Evolutionary conservation across 495 filamentous ascomycete species (phyloP).

Genomic region (Daldinia vernicosa): DNA sequence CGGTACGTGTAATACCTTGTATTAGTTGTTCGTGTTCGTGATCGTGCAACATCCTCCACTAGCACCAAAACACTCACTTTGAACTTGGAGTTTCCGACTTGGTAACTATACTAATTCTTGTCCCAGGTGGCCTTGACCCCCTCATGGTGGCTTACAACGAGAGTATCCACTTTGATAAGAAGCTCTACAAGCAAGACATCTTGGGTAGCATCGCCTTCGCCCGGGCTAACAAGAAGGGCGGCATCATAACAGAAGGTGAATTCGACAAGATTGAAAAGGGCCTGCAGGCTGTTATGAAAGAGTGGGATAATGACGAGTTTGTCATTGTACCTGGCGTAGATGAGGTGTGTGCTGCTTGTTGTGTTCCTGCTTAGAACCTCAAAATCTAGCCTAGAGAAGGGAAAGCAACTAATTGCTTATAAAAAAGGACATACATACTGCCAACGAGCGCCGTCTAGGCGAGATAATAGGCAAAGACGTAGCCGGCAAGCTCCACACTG

Average conservation of each 20-base stretch:
- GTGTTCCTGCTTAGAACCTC: background rate
- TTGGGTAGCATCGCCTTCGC: slow-evolving; percentile 86
- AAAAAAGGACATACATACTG: slow-evolving; percentile 76
- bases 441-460: slow-evolving; percentile 88
- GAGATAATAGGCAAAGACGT: slow-evolving; percentile 90
- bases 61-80: background rate
- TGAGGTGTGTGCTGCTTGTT: slow-evolving; percentile 53
- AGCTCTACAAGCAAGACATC: slow-evolving; percentile 84
- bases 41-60: background rate
- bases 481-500: slow-evolving; percentile 93
- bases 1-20: slow-evolving; percentile 55
- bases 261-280: slow-evolving; percentile 80
- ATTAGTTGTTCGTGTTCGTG: background rate
- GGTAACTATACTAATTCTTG: background rate
- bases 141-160: slow-evolving; percentile 91
- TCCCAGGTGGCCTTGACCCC: slow-evolving; percentile 78
- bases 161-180: slow-evolving; percentile 84
- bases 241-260: slow-evolving; percentile 78
- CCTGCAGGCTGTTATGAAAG: slow-evolving; percentile 73
- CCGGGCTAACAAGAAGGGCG: slow-evolving; percentile 78
- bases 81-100: background rate
- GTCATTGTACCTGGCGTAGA: slow-evolving; percentile 68
- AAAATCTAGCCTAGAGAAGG: background rate
- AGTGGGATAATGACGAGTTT: slow-evolving; percentile 75
- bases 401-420: background rate